Conservation (phyloP, 2,329 filamentous ascomycete genomes). For the Aspergillus calidoustus region DNA sequence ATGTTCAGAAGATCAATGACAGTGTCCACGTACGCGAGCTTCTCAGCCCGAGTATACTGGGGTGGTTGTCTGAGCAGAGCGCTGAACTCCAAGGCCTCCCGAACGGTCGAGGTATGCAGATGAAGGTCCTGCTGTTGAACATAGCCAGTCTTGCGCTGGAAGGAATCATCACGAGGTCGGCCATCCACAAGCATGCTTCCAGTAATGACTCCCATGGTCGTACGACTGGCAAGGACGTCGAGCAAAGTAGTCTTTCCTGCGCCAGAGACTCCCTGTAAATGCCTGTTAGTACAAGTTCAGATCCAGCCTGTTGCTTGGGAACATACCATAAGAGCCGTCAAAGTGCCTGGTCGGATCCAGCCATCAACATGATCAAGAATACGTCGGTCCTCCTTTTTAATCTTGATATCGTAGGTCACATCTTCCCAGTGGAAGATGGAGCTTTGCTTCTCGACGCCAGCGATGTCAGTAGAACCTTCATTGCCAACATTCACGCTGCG, state of each 20-base stretch:
- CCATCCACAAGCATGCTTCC: slow-evolving; percentile 85
- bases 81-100: slow-evolving; percentile 83
- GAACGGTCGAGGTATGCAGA: slow-evolving; percentile 79
- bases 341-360: slow-evolving; percentile 88
- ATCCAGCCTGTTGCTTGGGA: background rate
- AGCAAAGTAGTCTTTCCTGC: slow-evolving; percentile 90
- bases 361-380: slow-evolving; percentile 85
- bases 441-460: slow-evolving; percentile 7
- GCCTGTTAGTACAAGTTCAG: background rate
- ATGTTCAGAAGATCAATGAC: slow-evolving; percentile 88
- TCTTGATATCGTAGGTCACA: slow-evolving; percentile 19
- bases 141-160: slow-evolving; percentile 42
- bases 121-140: slow-evolving; percentile 92
- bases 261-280: slow-evolving; percentile 69
- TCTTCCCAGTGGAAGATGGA: slow-evolving; percentile 12
- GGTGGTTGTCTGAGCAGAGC: slow-evolving; percentile 81
- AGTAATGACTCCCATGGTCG: slow-evolving; percentile 82
- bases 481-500: background rate
- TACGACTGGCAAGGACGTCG: slow-evolving; percentile 80
- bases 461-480: background rate
- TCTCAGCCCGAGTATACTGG: slow-evolving; percentile 71
- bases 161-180: slow-evolving; percentile 62
- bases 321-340: slow-evolving; percentile 77
- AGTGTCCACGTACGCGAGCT: slow-evolving; percentile 82
- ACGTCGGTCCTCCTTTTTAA: slow-evolving; percentile 70